Evolutionary conservation across 2,329 filamentous ascomycete genomes (phyloP).

Genomic region (Pestalotiopsis sp.): DNA sequence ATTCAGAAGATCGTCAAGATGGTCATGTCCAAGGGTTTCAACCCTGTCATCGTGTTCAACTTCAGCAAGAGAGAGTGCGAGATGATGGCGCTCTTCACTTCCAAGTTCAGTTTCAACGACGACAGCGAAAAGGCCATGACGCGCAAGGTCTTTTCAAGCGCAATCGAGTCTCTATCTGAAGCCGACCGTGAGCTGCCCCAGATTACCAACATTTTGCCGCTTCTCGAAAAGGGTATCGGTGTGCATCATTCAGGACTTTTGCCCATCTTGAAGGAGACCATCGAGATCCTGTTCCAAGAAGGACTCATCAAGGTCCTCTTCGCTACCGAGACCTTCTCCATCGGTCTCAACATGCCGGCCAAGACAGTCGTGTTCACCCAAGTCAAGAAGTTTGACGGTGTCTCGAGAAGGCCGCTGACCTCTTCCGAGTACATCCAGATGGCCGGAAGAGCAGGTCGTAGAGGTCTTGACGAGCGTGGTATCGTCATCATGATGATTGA

Average conservation of each 20-base stretch:
- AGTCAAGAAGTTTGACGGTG: constrained; percentile 92
- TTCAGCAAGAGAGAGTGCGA: constrained; percentile 99
- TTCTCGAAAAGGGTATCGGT: constrained; percentile 89
- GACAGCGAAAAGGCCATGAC: constrained; percentile 96
- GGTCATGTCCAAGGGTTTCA: constrained; percentile 97
- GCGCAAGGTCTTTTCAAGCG: constrained; percentile 88
- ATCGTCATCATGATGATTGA: constrained; percentile 99
- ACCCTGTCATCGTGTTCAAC: constrained; percentile 98
- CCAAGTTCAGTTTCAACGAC: constrained; percentile 88
- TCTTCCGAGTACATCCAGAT: constrained; percentile 98
- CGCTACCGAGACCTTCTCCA: constrained; percentile 97
- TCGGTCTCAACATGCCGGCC: constrained; percentile 97
- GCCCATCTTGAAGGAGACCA: constrained; percentile 96
- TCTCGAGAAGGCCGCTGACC: constrained; percentile 78
- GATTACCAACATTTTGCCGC: constrained; percentile 85
- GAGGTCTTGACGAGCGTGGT: constrained; percentile 95
- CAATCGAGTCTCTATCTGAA: constrained; percentile 89
- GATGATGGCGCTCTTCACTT: constrained; percentile 84
- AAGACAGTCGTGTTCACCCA: constrained; percentile 99
- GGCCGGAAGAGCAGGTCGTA: constrained; percentile 94
- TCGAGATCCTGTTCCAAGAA: constrained; percentile 98
- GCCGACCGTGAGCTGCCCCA: constrained; percentile 88
- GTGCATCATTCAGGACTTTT: constrained; percentile 96
- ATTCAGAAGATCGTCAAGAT: constrained; percentile 98
- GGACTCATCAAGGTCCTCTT: constrained; percentile 97